Percentiles rank a stretch among this genome's conserved stretches.
phyloP scores from a whole-genome alignment of 1,284 basidiomycete genomes.

The Malassezia caprae region DNA sequence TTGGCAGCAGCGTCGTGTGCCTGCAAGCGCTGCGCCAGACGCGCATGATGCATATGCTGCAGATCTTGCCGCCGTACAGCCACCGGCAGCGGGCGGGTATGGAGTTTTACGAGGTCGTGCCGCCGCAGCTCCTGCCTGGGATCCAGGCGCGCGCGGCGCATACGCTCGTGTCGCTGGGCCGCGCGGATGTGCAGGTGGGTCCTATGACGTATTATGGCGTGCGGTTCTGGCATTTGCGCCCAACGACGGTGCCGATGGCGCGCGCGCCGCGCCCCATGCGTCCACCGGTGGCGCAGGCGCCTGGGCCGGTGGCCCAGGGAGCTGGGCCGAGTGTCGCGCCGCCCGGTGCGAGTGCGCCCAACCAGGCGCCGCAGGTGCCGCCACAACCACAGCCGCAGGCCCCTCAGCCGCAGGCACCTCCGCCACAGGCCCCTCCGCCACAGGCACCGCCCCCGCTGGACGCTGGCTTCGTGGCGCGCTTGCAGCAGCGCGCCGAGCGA shows the following conservation, averaged over 20 bases:
- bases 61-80: conserved; percentile 38
- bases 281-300: not conserved
- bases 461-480: conserved; percentile 5
- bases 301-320: not conserved
- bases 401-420: not conserved
- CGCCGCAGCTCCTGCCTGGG: conserved; percentile 25
- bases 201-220: conserved; percentile 37
- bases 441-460: conserved; percentile 7
- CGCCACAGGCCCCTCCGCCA: not conserved
- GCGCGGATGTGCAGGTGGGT: conserved; percentile 36
- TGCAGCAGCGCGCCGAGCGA: conserved; percentile 14
- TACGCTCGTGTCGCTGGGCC: conserved; percentile 31
- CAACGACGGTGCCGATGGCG: not conserved
- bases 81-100: conserved; percentile 28
- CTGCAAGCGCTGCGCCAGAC: conserved; percentile 43
- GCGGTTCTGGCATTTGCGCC: conserved; percentile 38
- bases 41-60: conserved; percentile 41
- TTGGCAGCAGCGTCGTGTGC: conserved; percentile 18
- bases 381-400: not conserved
- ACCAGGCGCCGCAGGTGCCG: not conserved
- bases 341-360: not conserved
- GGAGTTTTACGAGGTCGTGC: conserved; percentile 30
- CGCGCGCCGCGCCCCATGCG: not conserved
- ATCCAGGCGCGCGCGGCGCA: conserved; percentile 34
- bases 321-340: too few relatives aligned